phyloP scores from a whole-genome alignment of 148 eudicot genomes.

The Hydrangea macrophylla region DNA sequence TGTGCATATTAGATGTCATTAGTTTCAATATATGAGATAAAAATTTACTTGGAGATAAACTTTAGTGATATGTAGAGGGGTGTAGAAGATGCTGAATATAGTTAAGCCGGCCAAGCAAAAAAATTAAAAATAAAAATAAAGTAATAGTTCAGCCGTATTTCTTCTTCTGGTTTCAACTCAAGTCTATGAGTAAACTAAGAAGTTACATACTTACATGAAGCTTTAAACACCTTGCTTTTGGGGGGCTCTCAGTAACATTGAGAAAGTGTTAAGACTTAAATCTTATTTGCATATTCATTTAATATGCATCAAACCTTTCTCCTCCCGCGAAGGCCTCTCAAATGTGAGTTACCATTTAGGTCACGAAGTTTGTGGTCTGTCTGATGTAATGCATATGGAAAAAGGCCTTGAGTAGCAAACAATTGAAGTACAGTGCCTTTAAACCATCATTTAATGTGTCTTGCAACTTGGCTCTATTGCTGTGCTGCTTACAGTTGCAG shows the following conservation, averaged over 20 bases:
- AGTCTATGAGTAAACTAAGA: background rate
- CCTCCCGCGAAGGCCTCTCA: background rate
- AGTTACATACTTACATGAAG: too few relatives aligned
- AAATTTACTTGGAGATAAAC: background rate
- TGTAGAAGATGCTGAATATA: background rate
- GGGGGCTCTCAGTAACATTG: background rate
- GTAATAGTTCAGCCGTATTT: too few relatives aligned
- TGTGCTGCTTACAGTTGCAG: background rate
- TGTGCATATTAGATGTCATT: background rate
- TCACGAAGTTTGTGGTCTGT: background rate
- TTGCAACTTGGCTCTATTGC: background rate
- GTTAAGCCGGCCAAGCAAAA: too few relatives aligned
- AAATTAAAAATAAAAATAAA: too few relatives aligned
- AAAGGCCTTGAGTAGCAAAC: background rate
- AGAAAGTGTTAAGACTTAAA: background rate
- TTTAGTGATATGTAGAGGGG: too few relatives aligned
- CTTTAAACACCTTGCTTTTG: background rate
- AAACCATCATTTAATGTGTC: background rate
- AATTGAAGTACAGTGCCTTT: background rate
- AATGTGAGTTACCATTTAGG: background rate
- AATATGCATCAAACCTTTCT: background rate
- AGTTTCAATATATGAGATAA: background rate
- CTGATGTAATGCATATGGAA: background rate
- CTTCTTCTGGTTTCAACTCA: constrained; percentile 3
- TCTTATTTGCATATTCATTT: background rate